phyloP scores from a whole-genome alignment of 1,284 basidiomycete genomes.

The Pyrrhoderma noxium region DNA sequence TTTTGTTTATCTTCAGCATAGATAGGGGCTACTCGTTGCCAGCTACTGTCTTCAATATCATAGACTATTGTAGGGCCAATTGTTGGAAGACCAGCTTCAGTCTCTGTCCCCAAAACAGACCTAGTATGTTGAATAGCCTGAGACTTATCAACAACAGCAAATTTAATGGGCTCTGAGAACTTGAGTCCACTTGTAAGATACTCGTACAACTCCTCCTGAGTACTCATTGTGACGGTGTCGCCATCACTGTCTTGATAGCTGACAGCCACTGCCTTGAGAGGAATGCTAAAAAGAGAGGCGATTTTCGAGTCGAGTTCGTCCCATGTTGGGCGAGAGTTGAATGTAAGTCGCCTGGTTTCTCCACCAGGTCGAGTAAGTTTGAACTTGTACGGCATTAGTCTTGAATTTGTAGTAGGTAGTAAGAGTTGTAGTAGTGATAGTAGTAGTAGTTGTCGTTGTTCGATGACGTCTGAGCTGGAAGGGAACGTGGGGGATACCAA shows the following conservation, averaged over 20 bases:
- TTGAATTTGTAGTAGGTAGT: constrained; percentile 17
- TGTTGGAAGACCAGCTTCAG: constrained; percentile 5
- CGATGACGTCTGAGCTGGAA: too few relatives aligned
- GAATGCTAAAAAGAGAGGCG: constrained; percentile 47
- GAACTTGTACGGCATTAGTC: constrained; percentile 26
- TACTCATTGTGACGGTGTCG: constrained; percentile 66
- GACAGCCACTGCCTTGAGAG: constrained; percentile 48
- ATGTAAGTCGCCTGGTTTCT: constrained; percentile 51
- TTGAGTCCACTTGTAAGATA: constrained; percentile 25
- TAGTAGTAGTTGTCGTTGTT: too few relatives aligned
- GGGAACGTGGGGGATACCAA: too few relatives aligned
- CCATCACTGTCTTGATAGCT: constrained; percentile 63
- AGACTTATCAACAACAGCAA: constrained; percentile 55
- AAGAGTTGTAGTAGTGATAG: too few relatives aligned
- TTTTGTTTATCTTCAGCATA: constrained; percentile 26
- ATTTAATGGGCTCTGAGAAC: constrained; percentile 35
- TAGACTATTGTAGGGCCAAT: constrained; percentile 31
- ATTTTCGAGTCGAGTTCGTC: constrained; percentile 46
- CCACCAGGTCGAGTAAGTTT: constrained; percentile 40
- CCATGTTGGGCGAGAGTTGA: constrained; percentile 48
- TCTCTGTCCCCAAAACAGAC: not conserved
- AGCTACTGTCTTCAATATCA: constrained; percentile 53
- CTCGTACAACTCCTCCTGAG: constrained; percentile 49
- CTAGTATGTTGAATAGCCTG: constrained; percentile 20
- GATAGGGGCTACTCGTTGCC: constrained; percentile 43